A percentile compares a stretch with the other conserved stretches of the same genome.
Evolutionary conservation across 1,284 basidiomycete genomes (phyloP).

Genomic region (Microbotryum intermedium): DNA sequence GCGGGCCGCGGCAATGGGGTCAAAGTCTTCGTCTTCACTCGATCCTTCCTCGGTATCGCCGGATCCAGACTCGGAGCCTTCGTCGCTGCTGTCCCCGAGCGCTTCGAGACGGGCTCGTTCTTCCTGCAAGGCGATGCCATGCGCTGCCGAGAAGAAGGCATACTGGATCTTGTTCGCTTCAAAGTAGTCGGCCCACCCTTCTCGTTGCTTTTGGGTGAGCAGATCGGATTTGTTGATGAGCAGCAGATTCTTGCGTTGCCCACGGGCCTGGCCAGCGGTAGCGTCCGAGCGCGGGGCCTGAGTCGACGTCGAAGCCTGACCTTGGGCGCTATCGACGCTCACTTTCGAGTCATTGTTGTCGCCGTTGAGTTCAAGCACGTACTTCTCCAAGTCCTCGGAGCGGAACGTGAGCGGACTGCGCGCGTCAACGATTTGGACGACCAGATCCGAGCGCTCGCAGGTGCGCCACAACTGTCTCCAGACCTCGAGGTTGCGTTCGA

Average conservation of each 20-base stretch:
- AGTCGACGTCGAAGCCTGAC: not conserved
- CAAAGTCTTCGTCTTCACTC: conserved; percentile 22
- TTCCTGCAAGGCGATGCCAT: conserved; percentile 70
- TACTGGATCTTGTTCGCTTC: conserved; percentile 70
- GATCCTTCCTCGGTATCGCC: conserved; percentile 31
- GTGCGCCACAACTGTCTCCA: conserved; percentile 96
- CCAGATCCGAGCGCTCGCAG: conserved; percentile 80
- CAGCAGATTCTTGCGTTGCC: conserved; percentile 63
- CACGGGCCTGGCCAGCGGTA: too few species aligned
- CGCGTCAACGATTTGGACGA: conserved; percentile 93
- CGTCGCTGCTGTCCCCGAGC: conserved; percentile 31
- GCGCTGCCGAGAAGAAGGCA: conserved; percentile 92
- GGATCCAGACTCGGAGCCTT: conserved; percentile 28
- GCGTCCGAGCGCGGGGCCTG: too few species aligned
- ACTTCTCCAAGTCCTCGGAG: conserved; percentile 82
- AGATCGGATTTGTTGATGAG: conserved; percentile 97
- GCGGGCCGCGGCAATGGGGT: conserved; percentile 15
- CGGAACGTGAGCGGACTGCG: conserved; percentile 84
- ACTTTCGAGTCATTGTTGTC: not conserved
- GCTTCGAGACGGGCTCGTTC: conserved; percentile 56
- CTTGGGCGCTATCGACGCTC: not conserved
- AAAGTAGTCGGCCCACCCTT: conserved; percentile 88
- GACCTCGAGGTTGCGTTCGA: conserved; percentile 91
- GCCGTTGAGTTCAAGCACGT: conserved; percentile 50
- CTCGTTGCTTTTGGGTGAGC: conserved; percentile 71